Evolutionary conservation across 345 rosid species (phyloP), one percentile per base, ranked within the genome.

Genomic region (Alliaria petiolata): DNA sequence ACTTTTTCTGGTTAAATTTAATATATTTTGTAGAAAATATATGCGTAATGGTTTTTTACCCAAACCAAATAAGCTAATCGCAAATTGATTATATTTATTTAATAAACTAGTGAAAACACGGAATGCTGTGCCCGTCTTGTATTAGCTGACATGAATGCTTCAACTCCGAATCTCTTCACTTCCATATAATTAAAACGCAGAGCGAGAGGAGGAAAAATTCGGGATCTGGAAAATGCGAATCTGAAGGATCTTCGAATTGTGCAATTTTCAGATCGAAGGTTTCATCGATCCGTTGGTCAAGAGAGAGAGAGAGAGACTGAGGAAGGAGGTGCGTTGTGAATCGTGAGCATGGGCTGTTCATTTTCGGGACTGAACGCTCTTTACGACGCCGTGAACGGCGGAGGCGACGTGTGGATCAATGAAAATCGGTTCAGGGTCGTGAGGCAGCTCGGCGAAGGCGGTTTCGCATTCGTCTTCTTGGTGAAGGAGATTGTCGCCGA

Each of bases 381-480:
- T 4, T 95, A 95, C 92, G 98, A 87, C 81, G 84, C 90, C 67
- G 99, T 84, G 2, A 87, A 89, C 47, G 93, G 97, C 0, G 97
- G 90, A 73, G 97, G 89, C 22, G 98, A 93, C 53, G 96, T 91
- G 11, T 93, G 98, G 98, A 93, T 93, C 93, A 93, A 95, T 68
- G 99, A 95, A 65, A 92, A 91, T 86, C 73, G 93, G 54, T 95
- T 83, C 86, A 85, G 87, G 84, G 71, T 87, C 82, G 79, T 62
- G 69, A 83, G 97, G 87, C 98, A 91, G 91, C 90, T 95, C 14
- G 99, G 99, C 7, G 99, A 92, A 72, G 99, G 99, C 36, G 99
- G 98, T 4, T 95, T 92, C 76, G 97, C 99, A 2, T 92, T 78
- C 50, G 98, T 95, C 11, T 95, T 40, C 67, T 45, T 95, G 73